Evolutionary conservation across 129 eudicot genomes (phyloP).

Genomic region (Cynara cardunculus): DNA sequence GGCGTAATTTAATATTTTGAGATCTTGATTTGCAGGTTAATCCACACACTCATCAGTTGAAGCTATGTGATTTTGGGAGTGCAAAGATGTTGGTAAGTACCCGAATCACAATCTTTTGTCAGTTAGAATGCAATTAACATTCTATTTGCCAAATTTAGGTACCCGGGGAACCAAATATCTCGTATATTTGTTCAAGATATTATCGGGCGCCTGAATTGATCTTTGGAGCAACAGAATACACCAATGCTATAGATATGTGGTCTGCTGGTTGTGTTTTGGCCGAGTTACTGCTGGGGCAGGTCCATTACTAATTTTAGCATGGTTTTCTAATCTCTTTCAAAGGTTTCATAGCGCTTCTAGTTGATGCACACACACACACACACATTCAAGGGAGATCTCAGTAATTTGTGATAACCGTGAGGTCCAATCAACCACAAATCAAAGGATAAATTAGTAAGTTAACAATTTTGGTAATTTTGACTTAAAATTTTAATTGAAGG

Average conservation of each 20-base stretch:
- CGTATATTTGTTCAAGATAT: slow-evolving; percentile 92
- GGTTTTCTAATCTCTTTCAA: background rate
- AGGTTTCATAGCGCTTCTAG: background rate
- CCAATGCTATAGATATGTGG: slow-evolving; percentile 97
- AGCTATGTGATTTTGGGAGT: slow-evolving; percentile 94
- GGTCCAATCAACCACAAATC: no score
- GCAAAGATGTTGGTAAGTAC: slow-evolving; percentile 85
- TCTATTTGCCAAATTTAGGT: slow-evolving; percentile 38
- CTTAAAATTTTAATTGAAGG: no score
- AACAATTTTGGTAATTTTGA: no score
- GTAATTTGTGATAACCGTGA: no score
- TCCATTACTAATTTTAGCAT: slow-evolving; percentile 17
- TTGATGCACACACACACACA: background rate
- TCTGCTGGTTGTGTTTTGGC: slow-evolving; percentile 96
- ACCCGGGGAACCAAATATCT: slow-evolving; percentile 92
- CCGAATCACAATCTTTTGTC: background rate
- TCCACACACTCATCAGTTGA: slow-evolving; percentile 92
- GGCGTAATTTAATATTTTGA: background rate
- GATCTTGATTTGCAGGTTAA: slow-evolving; percentile 56
- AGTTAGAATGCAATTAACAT: background rate
- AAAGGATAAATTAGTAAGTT: no score
- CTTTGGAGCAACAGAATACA: slow-evolving; percentile 96
- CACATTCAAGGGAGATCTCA: no score
- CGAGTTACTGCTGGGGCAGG: slow-evolving; percentile 87
- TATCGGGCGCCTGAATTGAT: slow-evolving; percentile 93